Percentiles rank a stretch among this genome's conserved stretches.
Conservation (phyloP, 495 filamentous ascomycete species). For the Annulohypoxylon maeteangense region DNA sequence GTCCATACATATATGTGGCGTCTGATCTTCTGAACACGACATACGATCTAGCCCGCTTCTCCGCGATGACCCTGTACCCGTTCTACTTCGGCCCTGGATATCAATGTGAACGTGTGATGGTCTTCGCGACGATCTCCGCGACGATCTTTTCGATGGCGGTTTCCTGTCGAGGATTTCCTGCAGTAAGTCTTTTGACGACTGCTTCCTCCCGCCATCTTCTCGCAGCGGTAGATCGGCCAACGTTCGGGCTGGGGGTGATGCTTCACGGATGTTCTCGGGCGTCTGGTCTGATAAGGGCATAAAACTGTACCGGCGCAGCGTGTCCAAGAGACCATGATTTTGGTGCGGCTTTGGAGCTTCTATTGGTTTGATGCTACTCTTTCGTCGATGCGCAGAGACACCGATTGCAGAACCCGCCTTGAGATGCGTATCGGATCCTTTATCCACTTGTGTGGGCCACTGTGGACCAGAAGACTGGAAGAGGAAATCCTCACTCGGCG, state of each 20-base stretch:
- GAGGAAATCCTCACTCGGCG: not conserved
- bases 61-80: conserved; percentile 2
- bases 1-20: conserved; percentile 37
- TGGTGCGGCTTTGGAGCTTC: not conserved
- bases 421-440: not conserved
- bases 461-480: not conserved
- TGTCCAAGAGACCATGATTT: conserved; percentile 23
- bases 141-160: conserved; percentile 10
- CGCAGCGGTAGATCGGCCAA: conserved; percentile 17
- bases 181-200: conserved; percentile 24
- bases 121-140: conserved; percentile 23
- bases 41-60: conserved; percentile 1
- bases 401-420: conserved; percentile 19
- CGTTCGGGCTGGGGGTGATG: not conserved
- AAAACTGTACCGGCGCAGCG: conserved; percentile 36
- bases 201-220: conserved; percentile 20
- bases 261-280: conserved; percentile 25
- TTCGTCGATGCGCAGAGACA: conserved; percentile 25
- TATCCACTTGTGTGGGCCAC: not conserved
- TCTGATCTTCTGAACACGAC: conserved; percentile 40
- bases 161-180: conserved; percentile 25
- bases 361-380: conserved; percentile 15
- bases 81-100: conserved; percentile 5
- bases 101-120: not conserved
- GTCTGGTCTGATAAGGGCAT: conserved; percentile 32